Base-by-base conservation (phyloP, 2,329 filamentous ascomycete genomes). In the Aspergillus alliaceus region DNA sequence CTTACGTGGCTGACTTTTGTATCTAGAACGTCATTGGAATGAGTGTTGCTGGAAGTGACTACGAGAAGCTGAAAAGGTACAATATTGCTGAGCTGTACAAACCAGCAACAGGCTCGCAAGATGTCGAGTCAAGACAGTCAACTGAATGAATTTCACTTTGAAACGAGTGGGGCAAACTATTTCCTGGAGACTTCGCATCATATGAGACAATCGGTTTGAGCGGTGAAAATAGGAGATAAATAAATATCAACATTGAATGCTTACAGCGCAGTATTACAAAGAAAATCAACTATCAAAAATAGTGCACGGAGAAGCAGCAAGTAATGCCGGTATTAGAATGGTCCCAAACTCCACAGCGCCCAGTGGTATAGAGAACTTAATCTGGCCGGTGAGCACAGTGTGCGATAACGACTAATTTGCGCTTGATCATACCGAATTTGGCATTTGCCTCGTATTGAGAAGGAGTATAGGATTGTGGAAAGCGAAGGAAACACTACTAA, bases 71-170 rank as follows among this genome's bases (percentile, higher is more conserved):
- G 60, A 88, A 86, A 72, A 79, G 82, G 54, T 88, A 81, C 71
- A 88, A 88, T 68, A 69, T 88, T 48, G 80, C 84, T 42, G 86
- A 88, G 69, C 80, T 88, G 52, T 85, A 83, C 63, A 79, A 80
- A 57, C 79, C 81, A 51, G 77, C 75, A 9, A 70, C 76, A 22
- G 70, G 69, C 40, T 55, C 66, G 34, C 54, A 56, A 48, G 59
- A 59, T 20, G 46, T 58, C n/a, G 55, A 62, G 29, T 9, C 52
- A 7, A 35, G 49, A 14, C 47, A 56, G 25, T 37, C 56, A 50
- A 47, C 31, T 22, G 46, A 49, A 20, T 55, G 24, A 55, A 22
- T 29, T 31, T 12, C 6, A 7, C 18, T 14, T 40, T 27, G 4
- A 40, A 39, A 47, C 24, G 7, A 39, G n/a, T 39, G 35, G 35